Evolutionary conservation across 257 asterid genomes (phyloP).

Genomic region (Anisodus acutangulus): DNA sequence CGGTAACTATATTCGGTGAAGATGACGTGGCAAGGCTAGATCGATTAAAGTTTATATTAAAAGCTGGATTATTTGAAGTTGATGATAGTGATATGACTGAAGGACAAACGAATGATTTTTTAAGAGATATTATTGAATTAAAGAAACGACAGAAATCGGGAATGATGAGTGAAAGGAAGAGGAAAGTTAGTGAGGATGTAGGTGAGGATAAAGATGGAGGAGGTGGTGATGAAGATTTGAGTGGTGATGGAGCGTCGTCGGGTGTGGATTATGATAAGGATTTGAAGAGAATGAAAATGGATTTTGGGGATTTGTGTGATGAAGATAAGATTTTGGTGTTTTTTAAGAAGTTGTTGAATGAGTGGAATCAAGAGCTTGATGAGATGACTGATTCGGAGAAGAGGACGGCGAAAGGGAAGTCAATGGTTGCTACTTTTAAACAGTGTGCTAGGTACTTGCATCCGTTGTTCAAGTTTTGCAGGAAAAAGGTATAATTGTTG

Average conservation of each 20-base stretch:
- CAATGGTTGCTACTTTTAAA: slow-evolving; percentile 90
- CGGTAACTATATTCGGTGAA: slow-evolving; percentile 89
- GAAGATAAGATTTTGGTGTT: slow-evolving; percentile 97
- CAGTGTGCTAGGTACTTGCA: slow-evolving; percentile 93
- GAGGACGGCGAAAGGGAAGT: slow-evolving; percentile 97
- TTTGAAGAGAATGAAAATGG: slow-evolving; percentile 77
- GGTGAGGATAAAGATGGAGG: slow-evolving; percentile 88
- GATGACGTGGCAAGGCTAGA: slow-evolving; percentile 85
- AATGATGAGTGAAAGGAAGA: slow-evolving; percentile 73
- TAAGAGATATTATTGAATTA: slow-evolving; percentile 86
- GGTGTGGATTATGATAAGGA: slow-evolving; percentile 84
- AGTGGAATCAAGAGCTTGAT: slow-evolving; percentile 90
- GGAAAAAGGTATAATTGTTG: slow-evolving; percentile 68
- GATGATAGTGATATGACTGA: slow-evolving; percentile 96
- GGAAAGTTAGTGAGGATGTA: slow-evolving; percentile 65
- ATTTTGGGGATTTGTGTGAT: slow-evolving; percentile 76
- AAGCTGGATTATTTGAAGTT: slow-evolving; percentile 83
- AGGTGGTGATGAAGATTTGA: slow-evolving; percentile 74
- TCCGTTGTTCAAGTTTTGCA: slow-evolving; percentile 92
- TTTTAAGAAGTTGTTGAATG: slow-evolving; percentile 86
- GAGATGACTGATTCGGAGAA: slow-evolving; percentile 86
- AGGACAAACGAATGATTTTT: slow-evolving; percentile 92
- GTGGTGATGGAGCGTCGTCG: slow-evolving; percentile 75
- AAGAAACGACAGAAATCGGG: slow-evolving; percentile 93
- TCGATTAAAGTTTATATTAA: slow-evolving; percentile 72